These are phyloP conservation scores for Annulohypoxylon nitens DNA, from an alignment of 495 filamentous ascomycete genomes.

Conservation along the genomic window DNA sequence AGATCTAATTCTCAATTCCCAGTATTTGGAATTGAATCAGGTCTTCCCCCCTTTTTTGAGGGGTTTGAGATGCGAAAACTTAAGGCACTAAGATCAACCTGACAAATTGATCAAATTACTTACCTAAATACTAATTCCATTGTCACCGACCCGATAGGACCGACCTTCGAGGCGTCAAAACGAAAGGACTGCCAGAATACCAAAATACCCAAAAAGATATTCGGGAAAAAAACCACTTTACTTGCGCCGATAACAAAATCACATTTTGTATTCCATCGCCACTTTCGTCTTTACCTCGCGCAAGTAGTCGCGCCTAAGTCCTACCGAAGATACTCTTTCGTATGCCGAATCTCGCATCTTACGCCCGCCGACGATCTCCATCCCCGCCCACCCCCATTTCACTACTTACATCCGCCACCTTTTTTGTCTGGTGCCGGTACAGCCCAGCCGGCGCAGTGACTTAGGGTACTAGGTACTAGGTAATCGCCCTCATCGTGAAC, in stretches of 20 bases:
- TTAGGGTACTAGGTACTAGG: constrained; percentile 42
- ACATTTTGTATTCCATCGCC: not conserved
- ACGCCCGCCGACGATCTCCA: constrained; percentile 12
- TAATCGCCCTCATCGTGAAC: not conserved
- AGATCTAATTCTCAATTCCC: constrained; percentile 16
- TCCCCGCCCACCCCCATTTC: constrained; percentile 3
- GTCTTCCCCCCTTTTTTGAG: not conserved
- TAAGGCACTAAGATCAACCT: constrained; percentile 13
- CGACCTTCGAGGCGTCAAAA: constrained; percentile 3
- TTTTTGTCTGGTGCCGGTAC: constrained; percentile 33
- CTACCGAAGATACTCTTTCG: constrained; percentile 15
- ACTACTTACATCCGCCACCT: not conserved
- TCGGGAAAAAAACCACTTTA: constrained; percentile 14
- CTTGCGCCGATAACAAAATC: constrained; percentile 33
- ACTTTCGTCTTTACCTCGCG: constrained; percentile 11
- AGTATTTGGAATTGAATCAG: constrained; percentile 19
- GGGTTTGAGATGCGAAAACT: constrained; percentile 6
- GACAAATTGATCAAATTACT: constrained; percentile 7
- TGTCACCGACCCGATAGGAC: constrained; percentile 26
- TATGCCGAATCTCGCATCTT: constrained; percentile 35
- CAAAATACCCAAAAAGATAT: not conserved
- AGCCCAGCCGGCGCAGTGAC: constrained; percentile 55
- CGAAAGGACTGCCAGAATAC: not conserved
- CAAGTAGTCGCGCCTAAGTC: not conserved
- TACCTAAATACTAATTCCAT: not conserved